Base-by-base conservation (phyloP, 257 asterid genomes). In the Apocynum venetum region DNA sequence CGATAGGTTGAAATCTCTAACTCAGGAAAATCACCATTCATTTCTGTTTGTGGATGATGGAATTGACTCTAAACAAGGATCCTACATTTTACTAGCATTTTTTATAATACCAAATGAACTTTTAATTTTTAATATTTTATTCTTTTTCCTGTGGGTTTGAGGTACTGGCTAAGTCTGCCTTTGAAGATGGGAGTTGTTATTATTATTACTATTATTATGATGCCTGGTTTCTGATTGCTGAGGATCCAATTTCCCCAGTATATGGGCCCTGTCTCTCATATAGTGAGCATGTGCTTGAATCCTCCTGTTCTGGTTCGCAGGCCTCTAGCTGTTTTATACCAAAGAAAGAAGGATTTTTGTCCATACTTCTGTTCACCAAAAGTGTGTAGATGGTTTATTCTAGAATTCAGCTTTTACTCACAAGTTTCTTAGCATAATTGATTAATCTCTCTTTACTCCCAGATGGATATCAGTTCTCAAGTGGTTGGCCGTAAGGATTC, bases 401-500 rank as follows among this genome's bases (percentile, higher is more conserved):
- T 47, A 19, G 3, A 35, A 55, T 41, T 66, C 51, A n/a, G 52
- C 48, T 74, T 61, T 25, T 2, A 2, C 17, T 70, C 15, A 77
- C 8, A 44, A 44, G 38, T 15, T 8, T 31, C 47, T 78, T 49
- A 0, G 48, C 2, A 64, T 76, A 72, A 83, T n/a, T 69, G 68
- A 57, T 83, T 47, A 48, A 53, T 70, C 63, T 66, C 43, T 49
- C 72, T 76, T 75, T 65, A 17, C 73, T 78, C 77, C 79, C 74
- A 85, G 99, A 74, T 90, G 97, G 97, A 93, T 80, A 86, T 96
- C 78, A 84, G 92, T 82, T 86, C 98, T 77, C 99, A 96, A 87
- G 99, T 93, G 89, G 97, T 91, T 83, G 98, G 99, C 76, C 84
- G 85, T 79, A 96, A 96, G 83, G 98, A 96, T 88, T 74, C 86